Base-by-base conservation (phyloP, 2,329 filamentous ascomycete genomes). In the Aspergillus persii region DNA sequence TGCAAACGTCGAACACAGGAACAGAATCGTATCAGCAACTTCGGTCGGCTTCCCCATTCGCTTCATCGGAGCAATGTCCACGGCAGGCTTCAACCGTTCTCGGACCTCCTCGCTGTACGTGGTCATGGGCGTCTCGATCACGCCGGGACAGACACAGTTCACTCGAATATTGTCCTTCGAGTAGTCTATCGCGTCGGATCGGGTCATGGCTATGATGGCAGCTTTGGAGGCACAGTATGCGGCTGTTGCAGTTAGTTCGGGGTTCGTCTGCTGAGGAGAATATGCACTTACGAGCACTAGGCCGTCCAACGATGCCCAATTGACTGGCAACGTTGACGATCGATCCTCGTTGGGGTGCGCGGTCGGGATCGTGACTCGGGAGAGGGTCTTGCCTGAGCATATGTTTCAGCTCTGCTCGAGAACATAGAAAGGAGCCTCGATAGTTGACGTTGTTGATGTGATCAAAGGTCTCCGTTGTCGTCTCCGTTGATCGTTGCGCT, bases 191-290 rank as follows among this genome's bases (percentile, higher is more conserved):
- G 82, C 83, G 62, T 85, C 84, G 0, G 81, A 76, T 5, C 80
- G 74, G 0, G 84, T 86, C 79, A 87, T 79, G 26, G 80, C 82
- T 53, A 86, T 81, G 2, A 86, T 79, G 0, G 84, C 84, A 12
- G 83, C 80, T 61, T 87, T 87, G 3, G 83, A 85, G 0, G 80
- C 81, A 56, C 81, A 85, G 61, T 86, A 86, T 1, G 82, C 77
- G 8, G 83, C 83, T 83, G 50, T 36, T 12, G 4, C 29, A 3
- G 11, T 23, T 8, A 54, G 49, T 30, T 31, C 26, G 11, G 15
- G 2, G 44, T n/a, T 5, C n/a, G 8, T 49, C 47, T 6, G 23
- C 18, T 54, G 3, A 29, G 11, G n/a, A 49, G 6, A 47, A 15
- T 36, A 2, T n/a, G 5, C 41, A 74, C 78, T 69, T 62, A 80